Base-by-base conservation (phyloP, 2,329 filamentous ascomycete genomes). In the Cladosporium sp. region DNA sequence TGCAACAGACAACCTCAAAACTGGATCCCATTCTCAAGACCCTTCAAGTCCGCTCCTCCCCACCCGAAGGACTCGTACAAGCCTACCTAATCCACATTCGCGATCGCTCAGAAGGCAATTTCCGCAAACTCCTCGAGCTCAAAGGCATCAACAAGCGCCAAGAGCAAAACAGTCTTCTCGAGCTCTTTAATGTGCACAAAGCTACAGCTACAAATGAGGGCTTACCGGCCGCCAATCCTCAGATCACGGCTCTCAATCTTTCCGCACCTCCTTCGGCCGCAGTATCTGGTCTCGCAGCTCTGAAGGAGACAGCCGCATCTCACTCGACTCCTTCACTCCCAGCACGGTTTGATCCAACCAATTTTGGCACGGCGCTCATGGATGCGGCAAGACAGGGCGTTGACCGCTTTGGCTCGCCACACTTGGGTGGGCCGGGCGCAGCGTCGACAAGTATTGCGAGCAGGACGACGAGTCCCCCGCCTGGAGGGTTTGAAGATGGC, bases 41-140 rank as follows among this genome's bases (percentile, higher is more conserved):
- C 2, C 83, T 99, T 3, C 94, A 99, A 78, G 93, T 99, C 48
- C 90, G 90, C 25, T 86, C 92, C 2, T 90, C 89, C 4, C 94
- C 94, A 0, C 89, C 93, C 0, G 94, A 99, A 77, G 93, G 90
- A 1, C 83, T 99, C 3, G 92, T 99, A 0, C 93, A 97, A 76
- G 94, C 94, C 34, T 99, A 99, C 72, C 85, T 99, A 34, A 96
- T 97, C 73, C 94, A 97, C 75, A 94, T 99, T 63, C 91, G 85
- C 64, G 94, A 99, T 78, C 87, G 89, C 57, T 96, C 89, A 62
- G 94, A 97, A 71, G 83, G 85, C 67, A 99, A 99, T 75, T 99
- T 99, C 82, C 87, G 87, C 70, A 97, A 97, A 76, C 89, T 99
- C 59, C 84, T 99, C 45, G 94, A 99, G 51, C 82, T 99, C 62